Base-by-base conservation (phyloP, 1,284 basidiomycete genomes). In the Fereydounia khargensis region DNA sequence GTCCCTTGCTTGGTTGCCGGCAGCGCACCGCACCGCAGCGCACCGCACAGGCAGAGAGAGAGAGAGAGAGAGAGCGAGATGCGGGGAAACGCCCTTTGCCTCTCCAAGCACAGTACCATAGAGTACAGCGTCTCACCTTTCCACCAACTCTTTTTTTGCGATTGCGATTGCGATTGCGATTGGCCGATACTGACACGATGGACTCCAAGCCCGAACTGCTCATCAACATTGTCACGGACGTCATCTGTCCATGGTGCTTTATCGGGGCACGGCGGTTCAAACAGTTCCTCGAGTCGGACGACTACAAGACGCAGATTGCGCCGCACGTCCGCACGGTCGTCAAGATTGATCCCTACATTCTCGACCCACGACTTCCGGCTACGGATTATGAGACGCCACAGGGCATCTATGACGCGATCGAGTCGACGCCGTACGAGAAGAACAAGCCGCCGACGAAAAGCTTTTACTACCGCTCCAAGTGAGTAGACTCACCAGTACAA, bases 171-270 rank as follows among this genome's bases (percentile, higher is more conserved):
- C n/a, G n/a, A n/a, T n/a, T n/a, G n/a, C n/a, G n/a, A n/a, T n/a
- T n/a, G n/a, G n/a, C n/a, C n/a, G n/a, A n/a, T n/a, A n/a, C n/a
- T n/a, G n/a, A n/a, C n/a, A 31, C 6, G 7, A 31, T 31, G 30
- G 6, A 11, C 14, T n/a, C 30, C 42, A 66, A 60, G 35, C 60
- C 55, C 16, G 64, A 61, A 21, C 44, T 66, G 1, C 44, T 64
- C 1, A 20, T 66, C 14, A 45, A 66, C 28, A 31, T 64, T 0
- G 49, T 53, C 1, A 57, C 56, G 17, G 64, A 66, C 37, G 41
- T 54, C 32, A 55, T 54, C 42, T 66, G 64, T 35, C 64, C 64
- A 6, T 66, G 64, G 64, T 66, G 64, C 37, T 56, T 52, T 21
- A 53, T 63, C 8, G 59, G 59, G 3, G 51, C 58, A 18, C 44